Conservation (phyloP, 2,329 filamentous ascomycete genomes). For the Venturia pyrina region DNA sequence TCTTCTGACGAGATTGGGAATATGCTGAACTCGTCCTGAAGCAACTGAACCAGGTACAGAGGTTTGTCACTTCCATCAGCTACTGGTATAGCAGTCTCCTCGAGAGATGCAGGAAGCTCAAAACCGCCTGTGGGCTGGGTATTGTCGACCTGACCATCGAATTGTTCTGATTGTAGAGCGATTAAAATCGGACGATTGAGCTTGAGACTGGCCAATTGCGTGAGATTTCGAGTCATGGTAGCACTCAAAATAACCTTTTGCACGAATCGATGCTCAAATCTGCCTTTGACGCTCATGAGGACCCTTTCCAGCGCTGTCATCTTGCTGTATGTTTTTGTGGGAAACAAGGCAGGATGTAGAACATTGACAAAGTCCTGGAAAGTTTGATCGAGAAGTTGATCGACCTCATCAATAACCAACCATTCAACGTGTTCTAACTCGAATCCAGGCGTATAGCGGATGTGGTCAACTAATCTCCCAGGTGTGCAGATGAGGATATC, state of each 20-base stretch:
- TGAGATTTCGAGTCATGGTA: conserved; percentile 81
- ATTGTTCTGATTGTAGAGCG: conserved; percentile 44
- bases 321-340: conserved; percentile 32
- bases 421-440: conserved; percentile 68
- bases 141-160: conserved; percentile 18
- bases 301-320: conserved; percentile 21
- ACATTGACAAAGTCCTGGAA: conserved; percentile 83
- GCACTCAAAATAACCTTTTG: conserved; percentile 83
- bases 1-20: conserved; percentile 16
- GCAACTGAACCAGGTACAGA: conserved; percentile 69
- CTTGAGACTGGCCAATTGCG: conserved; percentile 63
- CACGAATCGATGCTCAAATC: conserved; percentile 39
- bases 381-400: conserved; percentile 80
- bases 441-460: conserved; percentile 76
- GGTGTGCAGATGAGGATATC: conserved; percentile 89
- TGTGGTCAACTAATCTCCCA: conserved; percentile 82
- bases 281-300: conserved; percentile 42
- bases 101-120: conserved; percentile 44
- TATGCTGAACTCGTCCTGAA: conserved; percentile 31
- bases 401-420: conserved; percentile 89
- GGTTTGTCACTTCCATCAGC: conserved; percentile 50
- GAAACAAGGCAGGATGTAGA: conserved; percentile 50
- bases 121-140: conserved; percentile 28
- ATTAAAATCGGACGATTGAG: conserved; percentile 67
- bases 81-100: conserved; percentile 40